Evolutionary conservation across 192 early-diverging fungal genomes (phyloP).

Genomic region (Gigaspora rosea): DNA sequence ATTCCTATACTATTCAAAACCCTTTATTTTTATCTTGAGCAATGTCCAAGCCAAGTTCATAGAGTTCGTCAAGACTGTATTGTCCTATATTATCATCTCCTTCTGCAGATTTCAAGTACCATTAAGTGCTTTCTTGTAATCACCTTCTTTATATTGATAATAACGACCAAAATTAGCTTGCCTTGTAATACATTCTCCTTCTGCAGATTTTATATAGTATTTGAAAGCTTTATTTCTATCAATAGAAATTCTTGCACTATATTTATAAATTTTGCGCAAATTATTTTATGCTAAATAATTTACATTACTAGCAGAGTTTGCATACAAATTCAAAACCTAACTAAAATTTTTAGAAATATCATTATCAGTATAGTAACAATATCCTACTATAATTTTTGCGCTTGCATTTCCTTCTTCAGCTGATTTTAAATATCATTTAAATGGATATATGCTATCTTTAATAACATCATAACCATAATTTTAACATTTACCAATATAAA

Average conservation of each 20-base stretch:
- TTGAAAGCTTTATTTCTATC: slow-evolving; percentile 51
- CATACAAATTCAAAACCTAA: slow-evolving; percentile 64
- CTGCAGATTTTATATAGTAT: slow-evolving; percentile 51
- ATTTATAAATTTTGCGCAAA: slow-evolving; percentile 59
- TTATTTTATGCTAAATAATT: slow-evolving; percentile 58
- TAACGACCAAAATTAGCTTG: slow-evolving; percentile 86
- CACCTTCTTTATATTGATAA: no score
- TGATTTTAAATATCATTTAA: slow-evolving; percentile 62
- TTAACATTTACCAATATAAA: slow-evolving; percentile 61
- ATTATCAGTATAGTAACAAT: slow-evolving; percentile 77
- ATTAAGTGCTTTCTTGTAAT: no score
- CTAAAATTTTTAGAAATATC: slow-evolving; percentile 64
- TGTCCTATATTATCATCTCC: no score
- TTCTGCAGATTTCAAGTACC: no score
- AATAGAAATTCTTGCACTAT: slow-evolving; percentile 56
- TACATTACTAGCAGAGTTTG: slow-evolving; percentile 49
- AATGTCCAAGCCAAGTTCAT: slow-evolving; percentile 73
- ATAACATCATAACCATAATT: slow-evolving; percentile 57
- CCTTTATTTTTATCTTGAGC: slow-evolving; percentile 61
- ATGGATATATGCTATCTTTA: slow-evolving; percentile 49
- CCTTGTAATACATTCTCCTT: no score
- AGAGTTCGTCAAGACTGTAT: no score
- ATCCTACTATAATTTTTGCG: slow-evolving; percentile 67
- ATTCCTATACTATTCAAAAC: slow-evolving; percentile 49
- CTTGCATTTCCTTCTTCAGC: slow-evolving; percentile 59